phyloP scores from a whole-genome alignment of 257 asterid genomes.

The Rehmannia glutinosa region DNA sequence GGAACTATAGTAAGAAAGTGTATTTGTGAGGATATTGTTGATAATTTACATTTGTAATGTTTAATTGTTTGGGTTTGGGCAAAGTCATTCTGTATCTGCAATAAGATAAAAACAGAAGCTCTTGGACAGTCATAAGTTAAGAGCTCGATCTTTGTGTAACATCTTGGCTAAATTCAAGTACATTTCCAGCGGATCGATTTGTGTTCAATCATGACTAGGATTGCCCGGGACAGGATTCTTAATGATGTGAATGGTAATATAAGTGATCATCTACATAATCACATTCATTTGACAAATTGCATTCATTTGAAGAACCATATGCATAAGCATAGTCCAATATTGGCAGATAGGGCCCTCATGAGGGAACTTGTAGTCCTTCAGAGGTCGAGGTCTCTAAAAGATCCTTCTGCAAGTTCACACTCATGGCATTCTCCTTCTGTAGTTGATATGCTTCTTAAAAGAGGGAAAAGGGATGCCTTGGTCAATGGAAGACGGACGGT shows the following conservation, averaged over 20 bases:
- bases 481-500: constrained; percentile 53
- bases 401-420: constrained; percentile 85
- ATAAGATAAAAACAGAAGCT: constrained; percentile 19
- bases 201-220: constrained; percentile 81
- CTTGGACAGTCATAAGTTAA: constrained; percentile 22
- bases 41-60: constrained; percentile 17
- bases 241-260: constrained; percentile 81
- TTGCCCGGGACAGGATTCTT: constrained; percentile 77
- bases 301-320: constrained; percentile 96
- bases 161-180: constrained; percentile 30
- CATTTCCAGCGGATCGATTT: constrained; percentile 28
- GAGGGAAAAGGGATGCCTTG: constrained; percentile 42
- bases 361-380: constrained; percentile 88
- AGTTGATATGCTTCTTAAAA: constrained; percentile 38
- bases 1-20: neutral
- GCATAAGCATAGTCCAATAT: constrained; percentile 90
- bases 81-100: too few species aligned
- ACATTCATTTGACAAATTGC: constrained; percentile 94
- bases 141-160: constrained; percentile 29
- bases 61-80: constrained; percentile 23
- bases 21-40: neutral
- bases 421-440: constrained; percentile 77
- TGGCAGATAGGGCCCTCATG: constrained; percentile 71
- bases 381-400: constrained; percentile 85
- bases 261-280: constrained; percentile 84